Percentiles rank a stretch among this genome's conserved stretches.
Conservation (phyloP, 1,139 yeast genomes). For the Debaryomycetaceae sp. region DNA sequence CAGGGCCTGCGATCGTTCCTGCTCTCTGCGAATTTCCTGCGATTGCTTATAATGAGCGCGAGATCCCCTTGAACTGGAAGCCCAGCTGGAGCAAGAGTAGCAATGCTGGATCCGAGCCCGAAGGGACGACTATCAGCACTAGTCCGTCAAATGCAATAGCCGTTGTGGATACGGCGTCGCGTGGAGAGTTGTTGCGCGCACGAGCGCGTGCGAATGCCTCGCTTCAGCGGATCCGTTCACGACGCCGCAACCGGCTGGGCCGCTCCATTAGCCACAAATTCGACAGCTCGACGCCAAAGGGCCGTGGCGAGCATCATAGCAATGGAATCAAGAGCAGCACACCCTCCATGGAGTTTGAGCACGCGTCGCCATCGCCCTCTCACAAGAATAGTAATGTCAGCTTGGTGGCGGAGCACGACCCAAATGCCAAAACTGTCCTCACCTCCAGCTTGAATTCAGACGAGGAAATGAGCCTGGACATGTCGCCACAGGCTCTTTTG, state of each 20-base stretch:
- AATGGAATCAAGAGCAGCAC: too few species aligned
- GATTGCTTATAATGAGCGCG: slow-evolving; percentile 9
- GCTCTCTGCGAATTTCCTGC: slow-evolving; percentile 36
- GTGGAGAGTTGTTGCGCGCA: slow-evolving; percentile 28
- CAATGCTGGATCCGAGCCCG: slow-evolving; percentile 1
- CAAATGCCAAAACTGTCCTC: background rate
- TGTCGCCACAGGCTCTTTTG: background rate
- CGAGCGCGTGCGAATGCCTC: slow-evolving; percentile 61
- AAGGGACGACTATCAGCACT: slow-evolving; percentile 1
- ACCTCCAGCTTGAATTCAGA: background rate
- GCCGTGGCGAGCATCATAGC: too few species aligned
- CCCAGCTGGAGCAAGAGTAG: background rate
- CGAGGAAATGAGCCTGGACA: background rate
- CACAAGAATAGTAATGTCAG: background rate
- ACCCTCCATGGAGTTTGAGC: slow-evolving; percentile 5
- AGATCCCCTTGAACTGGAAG: background rate
- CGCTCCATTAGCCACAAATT: background rate
- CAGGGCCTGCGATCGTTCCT: slow-evolving; percentile 26
- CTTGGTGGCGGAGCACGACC: background rate
- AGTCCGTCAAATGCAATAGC: slow-evolving; percentile 2
- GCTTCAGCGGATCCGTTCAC: slow-evolving; percentile 47
- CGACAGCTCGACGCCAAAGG: slow-evolving; percentile 3
- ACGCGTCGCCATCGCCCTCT: background rate
- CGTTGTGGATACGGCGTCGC: slow-evolving; percentile 21
- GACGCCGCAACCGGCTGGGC: slow-evolving; percentile 27